Evolutionary conservation across 2,329 filamentous ascomycete species (phyloP).

Genomic region (Fusarium sp.): DNA sequence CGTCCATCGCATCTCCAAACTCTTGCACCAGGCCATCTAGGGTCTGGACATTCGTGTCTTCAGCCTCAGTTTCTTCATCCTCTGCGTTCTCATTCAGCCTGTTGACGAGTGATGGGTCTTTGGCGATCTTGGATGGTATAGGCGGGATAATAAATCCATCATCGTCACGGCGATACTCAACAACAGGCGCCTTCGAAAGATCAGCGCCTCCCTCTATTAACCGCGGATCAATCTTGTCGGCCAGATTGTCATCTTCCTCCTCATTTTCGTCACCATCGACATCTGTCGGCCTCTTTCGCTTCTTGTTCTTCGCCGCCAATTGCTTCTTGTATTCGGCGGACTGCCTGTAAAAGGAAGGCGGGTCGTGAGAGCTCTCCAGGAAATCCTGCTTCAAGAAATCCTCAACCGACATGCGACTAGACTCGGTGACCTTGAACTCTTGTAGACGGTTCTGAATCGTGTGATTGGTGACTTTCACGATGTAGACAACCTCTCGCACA

Average conservation of each 20-base stretch:
- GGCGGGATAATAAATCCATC: constrained; percentile 75
- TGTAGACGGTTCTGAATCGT: constrained; percentile 92
- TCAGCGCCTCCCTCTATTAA: constrained; percentile 47
- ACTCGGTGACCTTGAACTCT: constrained; percentile 90
- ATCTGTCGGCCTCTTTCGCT: constrained; percentile 54
- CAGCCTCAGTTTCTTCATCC: constrained; percentile 16
- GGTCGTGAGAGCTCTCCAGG: constrained; percentile 78
- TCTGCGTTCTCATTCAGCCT: constrained; percentile 24
- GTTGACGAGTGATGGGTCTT: constrained; percentile 43
- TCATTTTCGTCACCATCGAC: constrained; percentile 31
- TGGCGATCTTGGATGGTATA: constrained; percentile 52
- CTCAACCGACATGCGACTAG: constrained; percentile 84
- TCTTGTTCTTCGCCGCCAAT: constrained; percentile 58
- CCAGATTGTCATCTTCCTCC: constrained; percentile 13
- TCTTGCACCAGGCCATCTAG: constrained; percentile 55
- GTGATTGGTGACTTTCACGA: constrained; percentile 94
- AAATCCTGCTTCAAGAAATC: constrained; percentile 81
- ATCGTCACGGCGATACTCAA: constrained; percentile 63
- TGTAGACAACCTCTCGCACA: constrained; percentile 94
- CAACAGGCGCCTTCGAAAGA: constrained; percentile 46
- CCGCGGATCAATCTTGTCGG: constrained; percentile 22
- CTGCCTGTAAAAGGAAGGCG: constrained; percentile 81
- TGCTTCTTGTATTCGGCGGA: constrained; percentile 66
- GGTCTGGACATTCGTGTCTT: constrained; percentile 40
- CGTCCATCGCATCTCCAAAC: constrained; percentile 54